These are phyloP conservation scores for Apiosordaria backusii DNA, from an alignment of 495 filamentous ascomycete species.

Conservation along the genomic window DNA sequence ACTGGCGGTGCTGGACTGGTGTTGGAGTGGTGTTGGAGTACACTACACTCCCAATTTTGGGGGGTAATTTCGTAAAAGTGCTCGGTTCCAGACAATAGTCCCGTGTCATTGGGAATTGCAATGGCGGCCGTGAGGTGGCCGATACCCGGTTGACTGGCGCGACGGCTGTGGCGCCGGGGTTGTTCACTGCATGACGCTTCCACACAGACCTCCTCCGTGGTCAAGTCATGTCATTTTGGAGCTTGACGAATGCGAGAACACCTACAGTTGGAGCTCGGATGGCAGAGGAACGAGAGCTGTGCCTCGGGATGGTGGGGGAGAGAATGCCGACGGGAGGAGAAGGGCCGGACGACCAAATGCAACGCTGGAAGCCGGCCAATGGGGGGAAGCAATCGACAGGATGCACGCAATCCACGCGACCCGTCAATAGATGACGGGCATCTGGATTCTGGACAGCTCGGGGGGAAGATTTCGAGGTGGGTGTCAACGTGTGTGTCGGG, in stretches of 20 bases:
- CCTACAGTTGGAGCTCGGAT: background rate
- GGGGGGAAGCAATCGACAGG: background rate
- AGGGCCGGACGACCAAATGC: conserved; percentile 15
- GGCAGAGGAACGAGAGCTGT: background rate
- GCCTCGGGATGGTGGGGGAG: background rate
- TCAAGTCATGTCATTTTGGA: background rate
- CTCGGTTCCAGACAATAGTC: conserved; percentile 5
- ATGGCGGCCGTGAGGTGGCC: background rate
- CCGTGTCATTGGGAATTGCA: background rate
- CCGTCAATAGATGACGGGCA: too few relatives aligned
- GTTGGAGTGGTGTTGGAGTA: too few relatives aligned
- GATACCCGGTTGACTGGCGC: background rate
- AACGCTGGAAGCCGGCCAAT: conserved; percentile 4
- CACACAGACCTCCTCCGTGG: background rate
- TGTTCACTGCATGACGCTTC: background rate
- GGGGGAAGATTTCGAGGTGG: too few relatives aligned
- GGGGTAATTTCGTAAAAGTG: conserved; percentile 5
- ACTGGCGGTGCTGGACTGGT: background rate
- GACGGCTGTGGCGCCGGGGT: background rate
- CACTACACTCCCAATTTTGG: too few relatives aligned
- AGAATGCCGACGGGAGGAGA: conserved; percentile 1
- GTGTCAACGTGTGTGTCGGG: too few relatives aligned
- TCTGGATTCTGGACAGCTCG: too few relatives aligned
- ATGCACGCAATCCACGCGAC: too few relatives aligned
- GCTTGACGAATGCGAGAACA: background rate